Evolutionary conservation across 2,329 filamentous ascomycete species (phyloP).

Genomic region (Cytospora chrysosperma): DNA sequence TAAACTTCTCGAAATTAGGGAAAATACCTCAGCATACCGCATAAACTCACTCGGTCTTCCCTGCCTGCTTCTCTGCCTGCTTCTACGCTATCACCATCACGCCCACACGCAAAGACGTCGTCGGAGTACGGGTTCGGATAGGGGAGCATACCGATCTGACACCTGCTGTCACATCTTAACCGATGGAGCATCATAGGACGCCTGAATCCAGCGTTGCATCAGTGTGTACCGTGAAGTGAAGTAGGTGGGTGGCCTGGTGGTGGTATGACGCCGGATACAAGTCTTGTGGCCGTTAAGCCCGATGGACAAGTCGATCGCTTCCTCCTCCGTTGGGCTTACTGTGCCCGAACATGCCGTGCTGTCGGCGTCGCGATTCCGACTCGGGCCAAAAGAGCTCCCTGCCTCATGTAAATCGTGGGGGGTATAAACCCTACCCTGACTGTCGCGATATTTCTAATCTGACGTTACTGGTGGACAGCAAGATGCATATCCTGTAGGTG

Average conservation of each 20-base stretch:
- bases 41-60: too few relatives aligned
- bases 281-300: background rate
- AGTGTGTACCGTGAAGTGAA: too few relatives aligned
- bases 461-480: background rate
- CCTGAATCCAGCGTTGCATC: background rate
- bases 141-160: too few relatives aligned
- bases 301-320: background rate
- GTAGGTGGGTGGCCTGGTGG: background rate
- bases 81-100: too few relatives aligned
- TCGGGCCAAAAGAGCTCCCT: background rate
- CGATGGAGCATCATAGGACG: background rate
- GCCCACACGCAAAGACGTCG: too few relatives aligned
- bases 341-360: background rate
- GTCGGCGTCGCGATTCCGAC: background rate
- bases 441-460: slow-evolving; percentile 2
- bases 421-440: background rate
- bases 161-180: background rate
- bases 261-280: background rate
- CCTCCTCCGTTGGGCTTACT: background rate
- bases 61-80: too few relatives aligned
- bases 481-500: background rate
- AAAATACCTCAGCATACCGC: too few relatives aligned
- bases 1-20: too few relatives aligned
- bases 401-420: slow-evolving; percentile 2
- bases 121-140: too few relatives aligned